Base-by-base conservation (phyloP, 768 basidiomycete genomes). In the Termitomyces sp. region DNA sequence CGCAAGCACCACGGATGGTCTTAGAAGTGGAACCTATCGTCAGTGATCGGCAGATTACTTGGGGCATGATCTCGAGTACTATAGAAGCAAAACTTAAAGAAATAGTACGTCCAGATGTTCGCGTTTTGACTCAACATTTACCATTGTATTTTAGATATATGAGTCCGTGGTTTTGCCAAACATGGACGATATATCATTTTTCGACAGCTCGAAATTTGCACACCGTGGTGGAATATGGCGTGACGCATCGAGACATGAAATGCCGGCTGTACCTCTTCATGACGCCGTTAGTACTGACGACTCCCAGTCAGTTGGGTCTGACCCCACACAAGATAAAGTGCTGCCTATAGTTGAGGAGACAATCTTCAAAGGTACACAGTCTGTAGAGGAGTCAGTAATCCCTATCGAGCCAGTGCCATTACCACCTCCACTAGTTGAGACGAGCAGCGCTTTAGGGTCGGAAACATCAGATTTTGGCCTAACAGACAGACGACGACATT, bases 131-230 rank as follows among this genome's bases (percentile, higher is more conserved):
- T 58, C 46, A 30, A 30, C 13, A 18, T 48, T 49, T 49, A 22
- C 56, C 30, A 58, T 49, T 54, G 58, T 42, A 40, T 58, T 54
- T 18, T 65, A 98, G 95, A 91, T 98, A 57, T 81, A 85, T 64
- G 96, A 99, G 64, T 94, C 94, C 0, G 83, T 98, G 20, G 97
- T 99, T 20, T 74, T 95, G 69, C 97, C 97, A 6, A 92, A 97
- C 72, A 97, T 98, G 94, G 97, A 99, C 70, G 97, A 99, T 66
- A 90, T 98, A 58, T 80, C 94, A 13, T 98, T 94, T 80, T 98
- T 96, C 69, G 90, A 97, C 69, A 95, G 89, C 36, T 66, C 66
- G 3, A 64, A 68, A 2, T 87, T 81, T 64, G 64, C 67, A 52
- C 86, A 81, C 57, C 86, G 96, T 38, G 96, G 95, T 46, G 96